phyloP scores from a whole-genome alignment of 2,329 filamentous ascomycete species.

The Ascochyta rabiei region DNA sequence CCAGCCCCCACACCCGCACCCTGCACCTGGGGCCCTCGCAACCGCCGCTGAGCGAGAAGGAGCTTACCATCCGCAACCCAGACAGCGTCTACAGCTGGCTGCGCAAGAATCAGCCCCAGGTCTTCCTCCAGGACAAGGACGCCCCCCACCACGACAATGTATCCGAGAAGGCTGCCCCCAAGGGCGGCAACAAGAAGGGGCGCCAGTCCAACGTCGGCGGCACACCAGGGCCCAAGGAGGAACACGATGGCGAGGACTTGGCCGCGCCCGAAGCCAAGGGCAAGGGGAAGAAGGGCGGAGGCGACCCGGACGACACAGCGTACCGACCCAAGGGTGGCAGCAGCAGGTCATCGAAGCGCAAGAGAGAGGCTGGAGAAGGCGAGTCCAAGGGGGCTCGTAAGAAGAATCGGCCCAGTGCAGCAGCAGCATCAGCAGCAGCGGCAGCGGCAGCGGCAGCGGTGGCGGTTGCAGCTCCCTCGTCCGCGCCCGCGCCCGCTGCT shows the following conservation, averaged over 20 bases:
- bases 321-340: constrained; percentile 58
- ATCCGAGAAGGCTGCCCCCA: constrained; percentile 41
- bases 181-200: constrained; percentile 37
- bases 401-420: constrained; percentile 41
- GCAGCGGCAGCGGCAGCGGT: not conserved
- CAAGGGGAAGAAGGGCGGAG: constrained; percentile 38
- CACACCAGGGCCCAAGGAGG: constrained; percentile 43
- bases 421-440: not conserved
- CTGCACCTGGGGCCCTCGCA: constrained; percentile 49
- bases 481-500: not conserved
- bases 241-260: constrained; percentile 52
- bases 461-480: not conserved
- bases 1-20: constrained; percentile 48
- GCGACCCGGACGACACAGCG: constrained; percentile 51
- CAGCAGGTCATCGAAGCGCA: constrained; percentile 50
- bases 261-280: constrained; percentile 40
- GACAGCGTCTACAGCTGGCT: constrained; percentile 97
- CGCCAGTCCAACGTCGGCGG: constrained; percentile 42
- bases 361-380: constrained; percentile 49
- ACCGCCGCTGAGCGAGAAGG: constrained; percentile 52
- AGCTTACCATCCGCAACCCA: constrained; percentile 73
- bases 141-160: constrained; percentile 46
- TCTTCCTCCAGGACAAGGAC: constrained; percentile 78
- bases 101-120: constrained; percentile 79
- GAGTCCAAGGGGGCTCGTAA: constrained; percentile 36